Evolutionary conservation across 2,329 filamentous ascomycete species (phyloP).

Genomic region (Fusarium citri): DNA sequence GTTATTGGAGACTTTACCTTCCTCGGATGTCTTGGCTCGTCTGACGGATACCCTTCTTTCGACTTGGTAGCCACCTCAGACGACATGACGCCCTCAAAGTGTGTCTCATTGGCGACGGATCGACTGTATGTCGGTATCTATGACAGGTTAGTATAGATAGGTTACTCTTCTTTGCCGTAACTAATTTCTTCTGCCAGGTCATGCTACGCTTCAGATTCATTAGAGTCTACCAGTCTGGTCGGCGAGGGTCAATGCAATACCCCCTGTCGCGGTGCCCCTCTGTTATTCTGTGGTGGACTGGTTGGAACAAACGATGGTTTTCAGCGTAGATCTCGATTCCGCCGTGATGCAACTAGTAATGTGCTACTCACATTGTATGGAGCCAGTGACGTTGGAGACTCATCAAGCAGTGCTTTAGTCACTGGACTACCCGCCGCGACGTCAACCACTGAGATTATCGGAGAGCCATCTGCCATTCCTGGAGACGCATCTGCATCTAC

Average conservation of each 20-base stretch:
- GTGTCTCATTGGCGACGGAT: not conserved
- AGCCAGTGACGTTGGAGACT: not conserved
- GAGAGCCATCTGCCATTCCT: not conserved
- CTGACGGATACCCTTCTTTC: not conserved
- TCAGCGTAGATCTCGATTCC: not conserved
- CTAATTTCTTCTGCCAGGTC: not conserved
- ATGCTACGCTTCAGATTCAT: not conserved
- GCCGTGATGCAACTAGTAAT: not conserved
- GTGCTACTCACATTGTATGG: not conserved
- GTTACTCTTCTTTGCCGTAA: accelerated
- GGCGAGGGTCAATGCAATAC: not conserved
- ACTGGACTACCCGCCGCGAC: not conserved
- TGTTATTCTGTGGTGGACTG: not conserved
- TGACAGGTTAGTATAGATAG: not conserved
- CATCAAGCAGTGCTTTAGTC: not conserved
- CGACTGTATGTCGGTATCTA: not conserved
- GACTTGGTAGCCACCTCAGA: not conserved
- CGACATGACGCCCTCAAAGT: not conserved
- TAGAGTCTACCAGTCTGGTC: not conserved
- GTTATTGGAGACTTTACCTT: not conserved
- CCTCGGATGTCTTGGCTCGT: not conserved
- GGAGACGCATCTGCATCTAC: too few species aligned
- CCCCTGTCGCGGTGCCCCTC: not conserved
- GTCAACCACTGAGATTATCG: not conserved
- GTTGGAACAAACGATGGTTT: not conserved